Evolutionary conservation across 2,329 filamentous ascomycete genomes (phyloP).

Genomic region (Verruconis gallopava): DNA sequence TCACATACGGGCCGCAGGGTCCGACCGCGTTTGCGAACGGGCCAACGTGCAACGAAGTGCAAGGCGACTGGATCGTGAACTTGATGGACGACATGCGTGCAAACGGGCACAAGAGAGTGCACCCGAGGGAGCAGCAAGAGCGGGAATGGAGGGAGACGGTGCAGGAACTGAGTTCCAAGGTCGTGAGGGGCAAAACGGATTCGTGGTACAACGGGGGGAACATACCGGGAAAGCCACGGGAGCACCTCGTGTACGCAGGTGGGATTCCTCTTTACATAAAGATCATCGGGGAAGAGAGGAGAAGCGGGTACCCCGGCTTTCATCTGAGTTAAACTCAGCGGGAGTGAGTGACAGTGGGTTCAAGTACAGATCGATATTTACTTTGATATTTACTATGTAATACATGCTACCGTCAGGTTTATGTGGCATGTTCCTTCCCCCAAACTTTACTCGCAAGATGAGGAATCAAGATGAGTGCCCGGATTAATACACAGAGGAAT

Average conservation of each 20-base stretch:
- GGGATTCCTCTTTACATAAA: constrained; percentile 1
- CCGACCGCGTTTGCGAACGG: constrained; percentile 35
- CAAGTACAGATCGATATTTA: too few relatives aligned
- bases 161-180: constrained; percentile 31
- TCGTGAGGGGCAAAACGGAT: constrained; percentile 36
- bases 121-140: constrained; percentile 34
- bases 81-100: constrained; percentile 35
- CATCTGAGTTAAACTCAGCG: not conserved
- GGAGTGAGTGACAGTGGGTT: too few relatives aligned
- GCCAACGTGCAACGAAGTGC: constrained; percentile 40
- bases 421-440: too few relatives aligned
- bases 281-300: not conserved
- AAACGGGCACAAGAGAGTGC: constrained; percentile 37
- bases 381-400: too few relatives aligned
- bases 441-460: too few relatives aligned
- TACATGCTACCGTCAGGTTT: too few relatives aligned
- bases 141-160: constrained; percentile 38
- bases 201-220: constrained; percentile 44
- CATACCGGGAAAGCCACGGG: constrained; percentile 40
- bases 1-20: constrained; percentile 30
- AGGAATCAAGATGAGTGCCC: too few relatives aligned
- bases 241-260: constrained; percentile 34
- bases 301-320: not conserved
- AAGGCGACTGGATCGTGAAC: constrained; percentile 44
- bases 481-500: too few relatives aligned